Evolutionary conservation across 257 asterid species (phyloP).

Genomic region (Nicotiana knightiana): DNA sequence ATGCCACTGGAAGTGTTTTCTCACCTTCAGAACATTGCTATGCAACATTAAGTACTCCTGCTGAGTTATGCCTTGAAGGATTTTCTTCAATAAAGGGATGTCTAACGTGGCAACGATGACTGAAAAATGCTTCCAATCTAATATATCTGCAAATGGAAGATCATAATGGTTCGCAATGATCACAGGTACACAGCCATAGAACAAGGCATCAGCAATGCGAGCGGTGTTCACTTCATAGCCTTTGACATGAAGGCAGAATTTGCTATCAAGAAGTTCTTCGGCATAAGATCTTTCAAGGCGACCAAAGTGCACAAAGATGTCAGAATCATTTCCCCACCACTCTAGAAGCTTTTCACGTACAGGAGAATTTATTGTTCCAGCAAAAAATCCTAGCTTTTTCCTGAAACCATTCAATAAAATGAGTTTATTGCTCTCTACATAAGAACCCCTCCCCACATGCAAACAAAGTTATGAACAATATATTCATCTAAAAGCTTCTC

Average conservation of each 20-base stretch:
- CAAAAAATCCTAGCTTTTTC: conserved; percentile 64
- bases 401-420: conserved; percentile 27
- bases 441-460: not conserved
- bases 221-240: conserved; percentile 95
- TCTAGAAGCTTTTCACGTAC: conserved; percentile 81
- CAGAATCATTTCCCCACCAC: conserved; percentile 65
- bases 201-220: conserved; percentile 74
- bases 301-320: conserved; percentile 50
- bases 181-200: conserved; percentile 80
- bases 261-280: conserved; percentile 58
- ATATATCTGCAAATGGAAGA: conserved; percentile 76
- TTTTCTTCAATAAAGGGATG: conserved; percentile 67
- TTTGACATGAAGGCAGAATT: conserved; percentile 87
- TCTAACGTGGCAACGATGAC: conserved; percentile 65
- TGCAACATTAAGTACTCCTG: conserved; percentile 38
- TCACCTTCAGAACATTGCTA: conserved; percentile 49
- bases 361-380: conserved; percentile 76
- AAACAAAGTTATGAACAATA: not conserved
- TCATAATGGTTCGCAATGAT: conserved; percentile 86
- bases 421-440: not conserved
- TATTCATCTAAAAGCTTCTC: not conserved
- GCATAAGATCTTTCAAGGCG: conserved; percentile 52
- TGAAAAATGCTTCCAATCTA: conserved; percentile 72
- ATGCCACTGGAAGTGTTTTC: conserved; percentile 87
- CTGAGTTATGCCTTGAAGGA: conserved; percentile 34